These are phyloP conservation scores for Termitomyces sp. DNA, from an alignment of 768 basidiomycete species.

Conservation along the genomic window DNA sequence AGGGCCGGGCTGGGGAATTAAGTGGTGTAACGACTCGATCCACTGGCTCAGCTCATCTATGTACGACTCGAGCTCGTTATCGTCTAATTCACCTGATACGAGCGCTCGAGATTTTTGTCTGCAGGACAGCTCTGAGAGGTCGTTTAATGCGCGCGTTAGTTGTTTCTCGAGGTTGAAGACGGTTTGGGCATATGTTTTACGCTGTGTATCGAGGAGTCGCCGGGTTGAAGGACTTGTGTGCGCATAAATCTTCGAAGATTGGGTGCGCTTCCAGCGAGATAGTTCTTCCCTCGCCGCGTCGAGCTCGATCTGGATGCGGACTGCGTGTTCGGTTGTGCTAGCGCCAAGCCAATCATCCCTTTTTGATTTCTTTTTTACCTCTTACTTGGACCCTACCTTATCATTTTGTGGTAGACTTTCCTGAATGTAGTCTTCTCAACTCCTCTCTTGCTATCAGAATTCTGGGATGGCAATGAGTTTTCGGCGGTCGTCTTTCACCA, in stretches of 20 bases:
- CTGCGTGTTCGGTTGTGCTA: slow-evolving; percentile 1
- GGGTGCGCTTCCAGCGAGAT: slow-evolving; percentile 5
- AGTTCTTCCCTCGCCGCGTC: slow-evolving; percentile 1
- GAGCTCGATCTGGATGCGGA: slow-evolving; percentile 10
- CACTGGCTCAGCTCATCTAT: slow-evolving; percentile 3
- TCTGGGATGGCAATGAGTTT: neutral
- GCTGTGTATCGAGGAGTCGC: neutral
- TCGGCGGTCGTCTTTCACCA: neutral
- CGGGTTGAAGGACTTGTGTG: slow-evolving; percentile 1
- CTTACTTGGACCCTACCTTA: neutral
- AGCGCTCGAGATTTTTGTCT: neutral
- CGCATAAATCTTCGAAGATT: slow-evolving; percentile 1
- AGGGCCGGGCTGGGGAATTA: neutral
- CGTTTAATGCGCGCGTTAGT: neutral
- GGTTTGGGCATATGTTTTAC: neutral
- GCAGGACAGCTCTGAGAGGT: neutral
- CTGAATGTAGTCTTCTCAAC: neutral
- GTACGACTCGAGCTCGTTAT: neutral
- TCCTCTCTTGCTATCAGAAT: neutral
- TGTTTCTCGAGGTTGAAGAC: neutral
- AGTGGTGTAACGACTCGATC: neutral
- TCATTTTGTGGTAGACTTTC: slow-evolving; percentile 1
- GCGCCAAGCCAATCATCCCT: neutral
- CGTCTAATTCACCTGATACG: neutral
- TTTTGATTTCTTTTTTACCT: neutral